Evolutionary conservation across 2,329 filamentous ascomycete species (phyloP), one percentile per base, ranked within the genome.

Genomic region (Remersonia thermophila): DNA sequence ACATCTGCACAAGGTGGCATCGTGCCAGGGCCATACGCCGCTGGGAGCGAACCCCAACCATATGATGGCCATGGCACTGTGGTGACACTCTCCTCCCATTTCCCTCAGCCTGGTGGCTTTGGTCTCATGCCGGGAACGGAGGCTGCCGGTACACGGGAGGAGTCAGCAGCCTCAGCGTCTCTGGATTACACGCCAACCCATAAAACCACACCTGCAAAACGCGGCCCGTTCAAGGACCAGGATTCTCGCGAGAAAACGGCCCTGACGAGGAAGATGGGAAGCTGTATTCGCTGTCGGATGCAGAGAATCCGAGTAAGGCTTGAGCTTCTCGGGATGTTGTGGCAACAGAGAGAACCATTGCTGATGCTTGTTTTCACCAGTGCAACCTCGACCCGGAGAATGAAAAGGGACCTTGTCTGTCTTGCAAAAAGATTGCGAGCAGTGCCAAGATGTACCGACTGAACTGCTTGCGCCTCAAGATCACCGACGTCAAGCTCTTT

Each of bases 261-360:
- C 1, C 59, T 66, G 38, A 76, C 71, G 2, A 62, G 73, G 40
- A 68, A 66, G 36, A 67, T 71, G 13, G 71, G 71, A 7, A 73
- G 69, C 14, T 77, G 73, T 47, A 67, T 77, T 39, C 61, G 72
- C 30, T 77, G 73, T 43, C 63, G 69, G 33, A 74, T 76, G 69
- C 73, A 77, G 45, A 63, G 71, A 30, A 75, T 77, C 46, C 64
- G 73, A 33, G 72, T 76, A 53, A 63, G 69, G 58, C 26, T 13
- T 39, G 23, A 12, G 17, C 34, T 10, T n/a, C n/a, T 16, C 25
- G 7, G 16, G 8, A 16, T n/a, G 17, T 6, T 17, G 18, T 10
- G 6, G 6, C 10, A n/a, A n/a, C 23, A 12, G 20, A 29, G 7
- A 15, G 2, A 14, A 33, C 7, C 12, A 14, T 14, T 10, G 11